These are phyloP conservation scores for Lactarius sanguifluus DNA, from an alignment of 768 basidiomycete genomes.

Conservation along the genomic window DNA sequence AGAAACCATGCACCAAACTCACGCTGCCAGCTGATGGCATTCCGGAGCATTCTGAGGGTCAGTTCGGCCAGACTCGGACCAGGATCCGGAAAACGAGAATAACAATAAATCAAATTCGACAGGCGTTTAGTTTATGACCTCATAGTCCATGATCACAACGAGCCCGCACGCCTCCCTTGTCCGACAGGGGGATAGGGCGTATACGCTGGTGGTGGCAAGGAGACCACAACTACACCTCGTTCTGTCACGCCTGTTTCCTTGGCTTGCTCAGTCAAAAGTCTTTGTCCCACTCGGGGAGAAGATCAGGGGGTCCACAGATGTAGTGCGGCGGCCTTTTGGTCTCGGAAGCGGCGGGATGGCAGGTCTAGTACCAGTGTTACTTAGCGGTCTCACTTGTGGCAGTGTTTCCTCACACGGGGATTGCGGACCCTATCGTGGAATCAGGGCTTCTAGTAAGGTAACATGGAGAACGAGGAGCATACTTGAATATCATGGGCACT, in stretches of 20 bases:
- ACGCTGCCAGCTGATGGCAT: not conserved
- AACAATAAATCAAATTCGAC: not conserved
- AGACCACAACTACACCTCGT: not conserved
- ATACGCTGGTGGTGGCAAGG: constrained; percentile 25
- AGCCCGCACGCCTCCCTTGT: constrained; percentile 17
- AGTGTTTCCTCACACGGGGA: not conserved
- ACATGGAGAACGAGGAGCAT: not conserved
- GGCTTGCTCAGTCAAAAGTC: not conserved
- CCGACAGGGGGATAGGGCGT: constrained; percentile 16
- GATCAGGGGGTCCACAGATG: not conserved
- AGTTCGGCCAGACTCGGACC: not conserved
- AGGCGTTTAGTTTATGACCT: constrained; percentile 5
- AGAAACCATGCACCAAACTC: not conserved
- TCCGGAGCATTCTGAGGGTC: not conserved
- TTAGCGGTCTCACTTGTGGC: constrained; percentile 1
- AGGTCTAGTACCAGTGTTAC: not conserved
- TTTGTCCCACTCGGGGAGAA: not conserved
- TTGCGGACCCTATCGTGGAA: constrained; percentile 1
- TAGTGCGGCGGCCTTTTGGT: not conserved
- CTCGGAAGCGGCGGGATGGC: not conserved
- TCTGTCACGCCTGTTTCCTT: constrained; percentile 1
- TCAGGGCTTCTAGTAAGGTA: not conserved
- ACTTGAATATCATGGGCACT: constrained; percentile 23
- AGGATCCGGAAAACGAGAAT: not conserved
- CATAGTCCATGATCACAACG: constrained; percentile 9